Conservation (phyloP, 345 rosid genomes). For the Bruguiera sexangula region DNA sequence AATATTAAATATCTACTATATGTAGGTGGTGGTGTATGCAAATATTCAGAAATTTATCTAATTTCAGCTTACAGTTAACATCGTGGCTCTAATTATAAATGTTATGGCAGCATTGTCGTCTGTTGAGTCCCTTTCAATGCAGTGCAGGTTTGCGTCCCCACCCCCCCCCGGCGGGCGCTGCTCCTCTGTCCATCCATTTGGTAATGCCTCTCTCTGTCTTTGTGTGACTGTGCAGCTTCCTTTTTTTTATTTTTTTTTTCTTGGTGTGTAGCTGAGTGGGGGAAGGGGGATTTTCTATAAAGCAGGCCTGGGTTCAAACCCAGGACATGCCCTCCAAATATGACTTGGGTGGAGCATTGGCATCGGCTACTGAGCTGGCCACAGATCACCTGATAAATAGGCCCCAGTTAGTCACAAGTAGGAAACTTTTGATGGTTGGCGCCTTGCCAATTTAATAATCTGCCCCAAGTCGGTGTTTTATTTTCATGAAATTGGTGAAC, state of each 20-base stretch:
- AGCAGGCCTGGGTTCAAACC: slow-evolving; percentile 38
- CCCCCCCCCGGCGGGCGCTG: neutral
- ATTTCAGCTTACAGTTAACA: slow-evolving; percentile 44
- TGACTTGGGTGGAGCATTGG: slow-evolving; percentile 40
- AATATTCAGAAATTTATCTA: slow-evolving; percentile 48
- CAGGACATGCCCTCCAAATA: slow-evolving; percentile 14
- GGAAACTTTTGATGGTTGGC: neutral
- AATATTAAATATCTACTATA: neutral
- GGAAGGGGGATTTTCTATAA: no score
- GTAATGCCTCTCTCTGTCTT: neutral
- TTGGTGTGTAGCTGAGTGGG: no score
- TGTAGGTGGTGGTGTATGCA: slow-evolving; percentile 30
- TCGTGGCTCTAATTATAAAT: slow-evolving; percentile 39
- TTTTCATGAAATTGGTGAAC: neutral
- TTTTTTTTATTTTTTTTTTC: neutral
- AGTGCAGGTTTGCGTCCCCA: slow-evolving; percentile 33
- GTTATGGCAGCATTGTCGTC: slow-evolving; percentile 32
- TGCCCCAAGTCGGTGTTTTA: no score
- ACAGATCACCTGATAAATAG: slow-evolving; percentile 46
- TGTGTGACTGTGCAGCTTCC: slow-evolving; percentile 28
- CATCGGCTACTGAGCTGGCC: slow-evolving; percentile 50
- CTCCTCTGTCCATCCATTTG: neutral
- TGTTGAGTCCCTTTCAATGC: slow-evolving; percentile 35
- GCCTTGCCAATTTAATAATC: neutral
- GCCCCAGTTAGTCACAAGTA: slow-evolving; percentile 37